Evolutionary conservation across 2,329 filamentous ascomycete species (phyloP).

Genomic region (Fusarium pseudograminearum): DNA sequence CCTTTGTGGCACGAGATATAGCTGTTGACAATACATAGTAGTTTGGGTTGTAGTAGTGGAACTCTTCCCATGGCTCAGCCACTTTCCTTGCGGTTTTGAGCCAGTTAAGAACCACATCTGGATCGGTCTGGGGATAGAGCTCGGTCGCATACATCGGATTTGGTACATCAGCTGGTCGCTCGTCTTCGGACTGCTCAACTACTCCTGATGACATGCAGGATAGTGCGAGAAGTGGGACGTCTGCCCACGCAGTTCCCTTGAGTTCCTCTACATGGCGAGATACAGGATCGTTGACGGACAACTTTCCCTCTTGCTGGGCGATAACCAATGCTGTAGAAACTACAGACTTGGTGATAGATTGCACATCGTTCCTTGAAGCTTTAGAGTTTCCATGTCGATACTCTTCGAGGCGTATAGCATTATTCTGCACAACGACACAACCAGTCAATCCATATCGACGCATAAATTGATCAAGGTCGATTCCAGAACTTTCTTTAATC

Average conservation of each 20-base stretch:
- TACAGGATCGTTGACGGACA: constrained; percentile 31
- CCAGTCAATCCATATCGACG: constrained; percentile 27
- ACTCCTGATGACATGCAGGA: constrained; percentile 35
- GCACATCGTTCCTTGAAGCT: constrained; percentile 30
- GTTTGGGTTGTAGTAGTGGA: constrained; percentile 42
- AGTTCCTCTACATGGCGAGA: constrained; percentile 28
- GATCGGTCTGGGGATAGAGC: constrained; percentile 28
- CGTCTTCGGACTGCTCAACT: constrained; percentile 30
- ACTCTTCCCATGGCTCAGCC: constrained; percentile 37
- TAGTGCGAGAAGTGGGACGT: constrained; percentile 31
- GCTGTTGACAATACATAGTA: constrained; percentile 31
- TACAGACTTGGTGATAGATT: constrained; percentile 34
- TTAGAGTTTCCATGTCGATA: constrained; percentile 33
- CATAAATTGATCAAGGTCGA: constrained; percentile 26
- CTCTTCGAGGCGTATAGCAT: constrained; percentile 21
- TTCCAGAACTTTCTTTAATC: background rate
- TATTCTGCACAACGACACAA: constrained; percentile 25
- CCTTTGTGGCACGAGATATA: constrained; percentile 27
- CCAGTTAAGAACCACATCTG: constrained; percentile 29
- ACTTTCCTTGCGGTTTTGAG: constrained; percentile 31
- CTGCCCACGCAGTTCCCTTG: constrained; percentile 27
- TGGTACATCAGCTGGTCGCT: constrained; percentile 24
- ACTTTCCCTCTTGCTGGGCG: constrained; percentile 27
- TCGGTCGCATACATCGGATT: constrained; percentile 39
- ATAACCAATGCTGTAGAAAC: constrained; percentile 28